Evolutionary conservation across 768 basidiomycete genomes (phyloP).

Genomic region (Hortiboletus campestris): DNA sequence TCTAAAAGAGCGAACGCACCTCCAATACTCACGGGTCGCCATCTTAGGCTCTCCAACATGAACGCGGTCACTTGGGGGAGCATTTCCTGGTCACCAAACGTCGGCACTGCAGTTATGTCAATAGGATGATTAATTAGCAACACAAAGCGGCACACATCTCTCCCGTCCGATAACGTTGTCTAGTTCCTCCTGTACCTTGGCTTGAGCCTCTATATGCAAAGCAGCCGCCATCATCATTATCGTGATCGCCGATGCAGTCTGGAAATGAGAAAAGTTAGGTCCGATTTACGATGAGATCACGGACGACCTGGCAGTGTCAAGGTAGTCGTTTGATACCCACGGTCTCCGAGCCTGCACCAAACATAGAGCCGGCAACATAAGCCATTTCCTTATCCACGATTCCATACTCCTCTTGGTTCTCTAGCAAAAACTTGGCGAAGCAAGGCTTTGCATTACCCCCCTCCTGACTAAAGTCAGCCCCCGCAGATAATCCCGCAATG

Average conservation of each 20-base stretch:
- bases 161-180: slow-evolving; percentile 47
- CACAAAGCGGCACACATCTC: slow-evolving; percentile 12
- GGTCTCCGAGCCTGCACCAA: slow-evolving; percentile 42
- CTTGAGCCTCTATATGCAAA: slow-evolving; percentile 48
- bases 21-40: slow-evolving; percentile 36
- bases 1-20: slow-evolving; percentile 14
- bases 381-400: slow-evolving; percentile 36
- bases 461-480: slow-evolving; percentile 14
- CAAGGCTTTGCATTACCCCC: slow-evolving; percentile 27
- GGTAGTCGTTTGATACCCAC: slow-evolving; percentile 20
- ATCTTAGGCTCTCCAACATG: slow-evolving; percentile 35
- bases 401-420: slow-evolving; percentile 32
- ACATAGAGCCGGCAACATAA: slow-evolving; percentile 42
- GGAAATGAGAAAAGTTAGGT: neutral
- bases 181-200: slow-evolving; percentile 50
- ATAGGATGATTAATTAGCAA: neutral
- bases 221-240: slow-evolving; percentile 56
- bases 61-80: slow-evolving; percentile 39
- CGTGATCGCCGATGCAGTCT: slow-evolving; percentile 48
- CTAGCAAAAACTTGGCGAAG: slow-evolving; percentile 38
- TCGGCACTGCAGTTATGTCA: slow-evolving; percentile 30
- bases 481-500: too few relatives aligned
- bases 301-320: too few relatives aligned
- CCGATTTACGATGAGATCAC: too few relatives aligned
- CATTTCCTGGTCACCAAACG: slow-evolving; percentile 33